Conservation (phyloP, 2,329 filamentous ascomycete species). For the Raffaelea ambrosiae region DNA sequence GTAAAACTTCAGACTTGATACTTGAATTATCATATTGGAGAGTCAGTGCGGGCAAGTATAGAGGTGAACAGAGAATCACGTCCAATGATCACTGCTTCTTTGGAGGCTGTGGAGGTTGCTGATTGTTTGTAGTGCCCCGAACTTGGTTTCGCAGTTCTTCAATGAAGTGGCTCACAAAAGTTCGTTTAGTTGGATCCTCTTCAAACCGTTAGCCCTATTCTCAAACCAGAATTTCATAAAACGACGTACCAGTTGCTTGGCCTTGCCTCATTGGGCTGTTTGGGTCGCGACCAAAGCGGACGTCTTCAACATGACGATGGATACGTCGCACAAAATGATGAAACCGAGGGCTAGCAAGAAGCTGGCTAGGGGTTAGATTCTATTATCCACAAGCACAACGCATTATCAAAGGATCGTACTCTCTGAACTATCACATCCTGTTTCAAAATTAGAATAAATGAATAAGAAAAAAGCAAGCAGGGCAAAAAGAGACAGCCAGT, state of each 20-base stretch:
- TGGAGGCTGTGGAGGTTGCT: not conserved
- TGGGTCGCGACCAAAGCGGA: slow-evolving; percentile 38
- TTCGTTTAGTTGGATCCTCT: slow-evolving; percentile 23
- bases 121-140: slow-evolving; percentile 23
- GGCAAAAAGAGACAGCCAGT: not conserved
- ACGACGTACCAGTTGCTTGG: slow-evolving; percentile 45
- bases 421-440: slow-evolving; percentile 12
- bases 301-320: slow-evolving; percentile 40
- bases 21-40: no score
- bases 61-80: no score
- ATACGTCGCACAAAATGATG: slow-evolving; percentile 45
- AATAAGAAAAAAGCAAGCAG: no score
- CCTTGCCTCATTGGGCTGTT: slow-evolving; percentile 41
- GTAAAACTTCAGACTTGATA: no score
- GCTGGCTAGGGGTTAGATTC: slow-evolving; percentile 20
- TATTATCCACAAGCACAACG: no score
- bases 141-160: slow-evolving; percentile 44
- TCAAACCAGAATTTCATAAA: no score
- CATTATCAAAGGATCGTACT: slow-evolving; percentile 2
- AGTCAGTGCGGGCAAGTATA: no score
- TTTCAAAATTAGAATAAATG: no score
- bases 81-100: no score
- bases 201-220: not conserved
- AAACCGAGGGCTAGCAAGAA: slow-evolving; percentile 42
- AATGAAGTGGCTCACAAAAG: slow-evolving; percentile 38